Evolutionary conservation across 2,329 filamentous ascomycete species (phyloP), one percentile per base, ranked within the genome.

Genomic region (Lachnellula suecica): DNA sequence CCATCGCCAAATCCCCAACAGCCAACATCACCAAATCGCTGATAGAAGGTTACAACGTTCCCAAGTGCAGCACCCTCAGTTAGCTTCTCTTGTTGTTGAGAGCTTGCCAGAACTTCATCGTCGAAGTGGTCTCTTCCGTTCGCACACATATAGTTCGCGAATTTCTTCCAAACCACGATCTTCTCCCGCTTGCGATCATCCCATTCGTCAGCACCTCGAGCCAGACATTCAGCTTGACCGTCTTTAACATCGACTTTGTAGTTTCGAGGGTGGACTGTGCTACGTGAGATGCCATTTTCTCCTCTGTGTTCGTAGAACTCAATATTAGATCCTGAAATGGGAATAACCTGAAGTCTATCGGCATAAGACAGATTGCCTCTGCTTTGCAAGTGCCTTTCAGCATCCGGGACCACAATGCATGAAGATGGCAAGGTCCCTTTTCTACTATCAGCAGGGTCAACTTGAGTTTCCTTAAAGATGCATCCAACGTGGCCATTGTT

Each of bases 1-100:
- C 89, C 89, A 66, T 93, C 88, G 51, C 81, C 82, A 63, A 93
- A 93, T 45, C 85, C 84, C 88, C 88, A 92, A 70, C 89, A 87
- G 15, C 88, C 88, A 25, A 92, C 88, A 63, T 89, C 88, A 40
- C 89, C 88, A 54, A 90, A 86, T 44, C 89, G 79, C 71, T 93
- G 89, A 67, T 92, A 93, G 60, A 92, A 92, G 1, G 85, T 88
- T 41, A 92, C 86, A 46, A 91, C 73, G 58, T 85, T 82, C 34
- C 74, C 34, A 35, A 58, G 52, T 66, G 72, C 59, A 61, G 73
- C 59, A 65, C 74, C 62, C 62, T 72, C 68, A 63, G 72, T 35
- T 11, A 37, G 50, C 9, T 53, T 50, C 4, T 45, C 41, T 5
- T 52, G 34, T 22, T 50, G 40, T 6, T 43, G n/a, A n/a, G n/a